Evolutionary conservation across 2,329 filamentous ascomycete genomes (phyloP), one percentile per base, ranked within the genome.

Genomic region (Sclerotinia subarctica): DNA sequence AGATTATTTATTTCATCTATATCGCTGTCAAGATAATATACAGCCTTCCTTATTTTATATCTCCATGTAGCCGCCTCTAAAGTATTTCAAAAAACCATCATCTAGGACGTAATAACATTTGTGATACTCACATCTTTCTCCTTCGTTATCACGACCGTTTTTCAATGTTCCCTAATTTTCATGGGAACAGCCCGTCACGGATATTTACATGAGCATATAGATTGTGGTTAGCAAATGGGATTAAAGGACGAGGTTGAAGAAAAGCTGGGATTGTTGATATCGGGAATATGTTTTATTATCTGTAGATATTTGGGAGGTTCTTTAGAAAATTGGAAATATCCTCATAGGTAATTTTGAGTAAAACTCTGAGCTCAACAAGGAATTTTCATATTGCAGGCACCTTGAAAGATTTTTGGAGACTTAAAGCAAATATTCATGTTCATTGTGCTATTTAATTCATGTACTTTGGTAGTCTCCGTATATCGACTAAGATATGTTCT

Each of bases 131-230:
- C 49, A n/a, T 49, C 47, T 29, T n/a, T 68, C 19, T 35, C 57
- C 15, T 49, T 7, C 26, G 51, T 63, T 21, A 8, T 64, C 11
- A 58, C 58, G 21, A 56, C 54, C 8, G 56, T 57, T 11, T 68
- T 68, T 11, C 58, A 68, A 64, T 68, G 58, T 38, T 64, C 59
- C 2, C 66, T 58, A 8, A 63, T 67, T 24, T 15, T n/a, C 56
- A 7, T 67, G 66, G 66, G 49, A 53, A 17, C 17, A 52, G 17
- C 38, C 38, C 11, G 42, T 17, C 21, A 63, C 26, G 13, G 13
- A 29, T 35, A 35, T 10, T 35, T 10, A 35, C 10, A 35, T 35
- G 35, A 35, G 35, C 10, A 35, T 35, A 7, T 7, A 10, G 35
- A 35, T 35, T 35, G 35, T 35, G 35, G 35, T 35, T 35, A 2